Base-by-base conservation (phyloP, 352 stramenopile genomes). In the Saprolegnia diclina region DNA sequence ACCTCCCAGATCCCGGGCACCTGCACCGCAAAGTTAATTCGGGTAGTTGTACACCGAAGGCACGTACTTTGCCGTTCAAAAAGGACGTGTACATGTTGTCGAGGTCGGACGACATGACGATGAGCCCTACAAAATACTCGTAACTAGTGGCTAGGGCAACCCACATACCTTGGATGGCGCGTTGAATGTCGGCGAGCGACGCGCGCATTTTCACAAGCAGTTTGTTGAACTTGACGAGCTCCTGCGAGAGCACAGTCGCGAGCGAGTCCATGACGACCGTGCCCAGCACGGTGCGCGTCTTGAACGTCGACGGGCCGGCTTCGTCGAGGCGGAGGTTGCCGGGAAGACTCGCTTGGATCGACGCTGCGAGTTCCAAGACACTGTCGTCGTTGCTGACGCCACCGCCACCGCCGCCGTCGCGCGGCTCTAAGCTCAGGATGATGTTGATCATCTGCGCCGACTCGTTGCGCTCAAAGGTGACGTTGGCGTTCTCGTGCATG, bases 401-500 rank as follows among this genome's bases (percentile, higher is more conserved):
- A n/a, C 77, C 80, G 4, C 81, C 80, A 18, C 72, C 75, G 26
- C 72, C 72, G 40, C 76, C 77, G 37, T 96, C 83, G 0, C 92
- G 83, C 0, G 93, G 93, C 76, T 98, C 92, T 2, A 98, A 80
- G 57, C 76, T 88, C 14, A 98, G 66, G 38, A 97, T 91, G 44
- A 96, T 87, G 4, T 84, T 74, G 61, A 96, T 87, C 77, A 98
- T 95, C 32, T 80, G 85, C 32, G 81, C 72, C 38, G 85, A 96
- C 73, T 98, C 92, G 64, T 94, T 93, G 61, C 85, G 85, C 56
- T 98, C 94, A 74, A 95, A 98, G 10, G 91, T 97, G 24, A 94
- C 85, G 73, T 98, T 97, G 32, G 94, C 94, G 71, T 98, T 98
- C 74, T 97, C 89, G 75, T 98, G 93, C 94, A 98, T 98, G 11